Percentiles rank a stretch among this genome's conserved stretches.
Conservation (phyloP, 176 grass and related monocot species). For the Avena atlantica region DNA sequence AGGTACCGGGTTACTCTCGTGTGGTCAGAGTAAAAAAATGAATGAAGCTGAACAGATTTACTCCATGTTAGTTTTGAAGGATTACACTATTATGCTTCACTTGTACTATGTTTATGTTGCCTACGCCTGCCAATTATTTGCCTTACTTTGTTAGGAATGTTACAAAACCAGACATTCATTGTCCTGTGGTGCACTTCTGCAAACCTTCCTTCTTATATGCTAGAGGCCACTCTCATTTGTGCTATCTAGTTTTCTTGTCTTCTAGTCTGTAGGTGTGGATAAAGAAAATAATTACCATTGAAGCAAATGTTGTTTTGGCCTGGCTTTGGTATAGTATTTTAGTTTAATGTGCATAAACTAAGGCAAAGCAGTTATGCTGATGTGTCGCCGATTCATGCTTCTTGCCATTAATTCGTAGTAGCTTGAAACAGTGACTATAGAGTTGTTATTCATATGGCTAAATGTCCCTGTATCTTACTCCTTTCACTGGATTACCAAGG, state of each 20-base stretch:
- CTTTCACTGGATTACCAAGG: not conserved
- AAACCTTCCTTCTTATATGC: not conserved
- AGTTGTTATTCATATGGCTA: not conserved
- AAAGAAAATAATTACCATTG: not conserved
- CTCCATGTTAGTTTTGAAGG: conserved; percentile 10
- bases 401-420: not conserved
- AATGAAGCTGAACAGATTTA: not conserved
- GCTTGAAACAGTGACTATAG: conserved; percentile 2
- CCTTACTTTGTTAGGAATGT: not conserved
- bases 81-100: not conserved
- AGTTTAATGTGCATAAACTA: not conserved
- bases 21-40: not conserved
- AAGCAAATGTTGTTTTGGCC: not conserved
- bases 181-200: not conserved
- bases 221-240: not conserved
- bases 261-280: not conserved
- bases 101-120: not conserved
- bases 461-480: not conserved
- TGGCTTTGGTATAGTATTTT: not conserved
- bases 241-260: not conserved
- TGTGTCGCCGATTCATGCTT: not conserved
- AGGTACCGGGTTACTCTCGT: not conserved
- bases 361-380: not conserved
- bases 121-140: not conserved
- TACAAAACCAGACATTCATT: not conserved